A percentile compares a stretch with the other conserved stretches of the same genome.
Conservation (phyloP, 768 basidiomycete species). For the Hericium rajendrae region DNA sequence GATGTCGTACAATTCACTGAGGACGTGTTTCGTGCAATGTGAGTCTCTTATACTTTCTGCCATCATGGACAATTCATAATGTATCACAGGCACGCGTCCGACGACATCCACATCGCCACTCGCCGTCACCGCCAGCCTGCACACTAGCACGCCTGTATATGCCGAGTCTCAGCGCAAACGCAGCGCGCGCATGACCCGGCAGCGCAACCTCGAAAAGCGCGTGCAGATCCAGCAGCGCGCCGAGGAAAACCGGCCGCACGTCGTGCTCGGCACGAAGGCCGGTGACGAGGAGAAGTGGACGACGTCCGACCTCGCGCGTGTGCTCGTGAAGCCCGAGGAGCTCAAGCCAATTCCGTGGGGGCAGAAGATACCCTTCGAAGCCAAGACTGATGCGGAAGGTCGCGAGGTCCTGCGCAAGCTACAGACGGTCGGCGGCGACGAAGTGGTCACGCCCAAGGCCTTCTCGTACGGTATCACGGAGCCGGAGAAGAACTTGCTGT, state of each 20-base stretch:
- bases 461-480: constrained; percentile 60
- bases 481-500: constrained; percentile 50
- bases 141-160: constrained; percentile 35
- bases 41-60: neutral
- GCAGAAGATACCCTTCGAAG: too few relatives aligned
- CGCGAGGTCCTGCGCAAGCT: neutral
- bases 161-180: constrained; percentile 23
- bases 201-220: constrained; percentile 36
- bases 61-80: neutral
- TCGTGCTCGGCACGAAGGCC: constrained; percentile 64
- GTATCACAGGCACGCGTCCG: constrained; percentile 10
- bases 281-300: constrained; percentile 62
- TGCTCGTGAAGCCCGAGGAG: constrained; percentile 27
- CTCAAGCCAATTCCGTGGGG: constrained; percentile 1
- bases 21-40: neutral
- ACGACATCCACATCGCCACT: constrained; percentile 31
- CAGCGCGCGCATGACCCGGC: constrained; percentile 29
- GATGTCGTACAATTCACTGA: neutral
- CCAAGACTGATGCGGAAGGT: neutral
- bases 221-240: constrained; percentile 30
- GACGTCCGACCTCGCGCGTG: constrained; percentile 52
- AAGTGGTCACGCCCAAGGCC: constrained; percentile 39
- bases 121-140: constrained; percentile 28
- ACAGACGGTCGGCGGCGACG: constrained; percentile 21
- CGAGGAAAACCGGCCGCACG: constrained; percentile 42